phyloP scores from a whole-genome alignment of 208 protist genomes.

The Leishmania lainsoni region DNA sequence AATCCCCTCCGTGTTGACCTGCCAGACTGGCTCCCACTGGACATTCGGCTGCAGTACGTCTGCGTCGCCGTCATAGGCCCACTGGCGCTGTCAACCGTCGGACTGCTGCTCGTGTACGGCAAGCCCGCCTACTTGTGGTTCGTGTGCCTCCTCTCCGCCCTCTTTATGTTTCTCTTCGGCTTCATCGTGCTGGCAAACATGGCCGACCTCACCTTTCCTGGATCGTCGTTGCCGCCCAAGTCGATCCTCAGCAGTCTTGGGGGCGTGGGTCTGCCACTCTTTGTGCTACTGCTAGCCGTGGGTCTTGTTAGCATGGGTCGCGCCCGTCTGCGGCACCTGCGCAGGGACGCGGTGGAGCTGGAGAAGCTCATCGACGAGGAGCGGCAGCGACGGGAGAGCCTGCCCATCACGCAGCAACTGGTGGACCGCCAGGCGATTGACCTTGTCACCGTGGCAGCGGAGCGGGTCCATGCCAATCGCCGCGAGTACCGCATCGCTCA shows the following conservation, averaged over 20 bases:
- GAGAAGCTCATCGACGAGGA: conserved; percentile 24
- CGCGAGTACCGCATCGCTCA: conserved; percentile 22
- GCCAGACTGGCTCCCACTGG: conserved; percentile 66
- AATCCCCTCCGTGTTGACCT: conserved; percentile 41
- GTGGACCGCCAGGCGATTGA: conserved; percentile 51
- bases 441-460: conserved; percentile 45
- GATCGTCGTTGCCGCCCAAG: conserved; percentile 7
- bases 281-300: conserved; percentile 29
- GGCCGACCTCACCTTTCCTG: conserved; percentile 15
- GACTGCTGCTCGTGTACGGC: conserved; percentile 46
- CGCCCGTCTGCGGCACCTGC: conserved; percentile 17
- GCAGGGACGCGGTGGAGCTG: conserved; percentile 28
- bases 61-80: conserved; percentile 48
- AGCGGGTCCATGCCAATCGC: conserved; percentile 28
- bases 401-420: conserved; percentile 41
- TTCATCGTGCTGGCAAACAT: conserved; percentile 37
- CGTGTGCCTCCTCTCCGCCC: conserved; percentile 29
- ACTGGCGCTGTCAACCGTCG: conserved; percentile 48
- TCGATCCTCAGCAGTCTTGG: conserved; percentile 25
- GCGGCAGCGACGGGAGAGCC: conserved; percentile 10
- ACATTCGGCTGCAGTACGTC: conserved; percentile 62
- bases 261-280: conserved; percentile 35
- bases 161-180: conserved; percentile 68
- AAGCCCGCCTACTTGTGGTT: conserved; percentile 55
- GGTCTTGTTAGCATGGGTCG: conserved; percentile 26